A percentile compares a stretch with the other conserved stretches of the same genome.
phyloP scores from a whole-genome alignment of 805 yeast genomes.

The Pichia rugopelliculosa region DNA sequence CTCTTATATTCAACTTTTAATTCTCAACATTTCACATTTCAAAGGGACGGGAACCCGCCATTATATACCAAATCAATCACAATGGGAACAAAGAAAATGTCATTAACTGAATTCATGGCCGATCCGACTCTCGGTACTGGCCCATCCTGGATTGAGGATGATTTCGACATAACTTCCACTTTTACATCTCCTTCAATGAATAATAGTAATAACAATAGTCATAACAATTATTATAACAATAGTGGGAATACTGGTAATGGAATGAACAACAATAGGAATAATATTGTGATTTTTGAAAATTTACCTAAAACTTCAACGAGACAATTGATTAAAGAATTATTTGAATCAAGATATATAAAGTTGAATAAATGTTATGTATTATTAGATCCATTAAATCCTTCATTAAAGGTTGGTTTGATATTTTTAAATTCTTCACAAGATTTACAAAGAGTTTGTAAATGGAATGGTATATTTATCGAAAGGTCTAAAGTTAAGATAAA shows the following conservation, averaged over 20 bases:
- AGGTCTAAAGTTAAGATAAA: slow-evolving; percentile 29
- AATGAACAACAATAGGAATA: background rate
- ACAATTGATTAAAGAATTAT: slow-evolving; percentile 48
- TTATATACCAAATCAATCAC: background rate
- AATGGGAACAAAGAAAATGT: slow-evolving; percentile 35
- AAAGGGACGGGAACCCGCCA: too few species aligned
- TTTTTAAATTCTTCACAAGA: slow-evolving; percentile 47
- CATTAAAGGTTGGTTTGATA: slow-evolving; percentile 53
- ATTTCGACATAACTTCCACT: slow-evolving; percentile 55
- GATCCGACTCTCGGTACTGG: slow-evolving; percentile 37
- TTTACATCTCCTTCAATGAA: slow-evolving; percentile 19
- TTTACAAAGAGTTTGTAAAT: slow-evolving; percentile 50
- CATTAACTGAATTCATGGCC: slow-evolving; percentile 38
- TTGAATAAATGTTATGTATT: slow-evolving; percentile 54
- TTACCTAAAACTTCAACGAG: slow-evolving; percentile 50
- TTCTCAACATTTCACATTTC: slow-evolving; percentile 10
- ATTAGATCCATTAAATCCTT: slow-evolving; percentile 25
- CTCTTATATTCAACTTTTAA: too few species aligned
- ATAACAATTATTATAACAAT: background rate
- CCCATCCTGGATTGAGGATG: slow-evolving; percentile 56
- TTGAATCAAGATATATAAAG: slow-evolving; percentile 53
- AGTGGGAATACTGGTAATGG: background rate
- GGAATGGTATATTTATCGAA: slow-evolving; percentile 46
- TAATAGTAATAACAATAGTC: background rate
- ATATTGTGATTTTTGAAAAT: slow-evolving; percentile 33